Evolutionary conservation across 2,329 filamentous ascomycete genomes (phyloP), one percentile per base, ranked within the genome.

Genomic region (Thelonectria olida): DNA sequence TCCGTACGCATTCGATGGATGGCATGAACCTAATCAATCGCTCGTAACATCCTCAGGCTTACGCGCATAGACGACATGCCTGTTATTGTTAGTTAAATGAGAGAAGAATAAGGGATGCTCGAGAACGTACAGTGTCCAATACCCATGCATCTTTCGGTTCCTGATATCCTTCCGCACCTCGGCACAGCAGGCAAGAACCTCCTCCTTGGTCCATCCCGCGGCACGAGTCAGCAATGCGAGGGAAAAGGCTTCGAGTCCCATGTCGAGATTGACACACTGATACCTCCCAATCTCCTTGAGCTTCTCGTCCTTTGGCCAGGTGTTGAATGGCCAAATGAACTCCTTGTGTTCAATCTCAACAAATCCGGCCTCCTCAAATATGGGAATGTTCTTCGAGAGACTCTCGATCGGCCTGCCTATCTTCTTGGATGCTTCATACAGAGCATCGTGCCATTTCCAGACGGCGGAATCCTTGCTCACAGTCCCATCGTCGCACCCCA

Each of bases 311-410:
- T 78, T 80, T 0, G 82, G 78, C 83, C 84, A 86, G 4, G 77
- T 72, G 65, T 80, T 82, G 58, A 78, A 75, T 1, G 83, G 82
- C 71, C 82, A 79, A 68, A 79, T 81, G 67, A 76, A 81, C 19
- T 80, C 68, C 8, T 76, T 72, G 65, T 84, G 80, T 1, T 72
- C 70, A 0, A 88, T 78, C 63, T 85, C 76, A 48, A 76, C 73
- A 65, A 87, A 87, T 3, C 85, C 85, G 0, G 80, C 82, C n/a
- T 81, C 79, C 19, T 74, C 71, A 52, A 86, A 74, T 47, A 76
- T 75, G 17, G 64, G 50, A 28, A 64, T 69, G 13, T 66, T 54
- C 27, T 67, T 63, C 1, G 68, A 71, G 17, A 67, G 68, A 19
- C 58, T 62, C 9, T 53, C 51, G 12, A 75, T 62, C 2, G 72